These are phyloP conservation scores for Phytophthora palmivora DNA, from an alignment of 352 stramenopile species.

Conservation along the genomic window DNA sequence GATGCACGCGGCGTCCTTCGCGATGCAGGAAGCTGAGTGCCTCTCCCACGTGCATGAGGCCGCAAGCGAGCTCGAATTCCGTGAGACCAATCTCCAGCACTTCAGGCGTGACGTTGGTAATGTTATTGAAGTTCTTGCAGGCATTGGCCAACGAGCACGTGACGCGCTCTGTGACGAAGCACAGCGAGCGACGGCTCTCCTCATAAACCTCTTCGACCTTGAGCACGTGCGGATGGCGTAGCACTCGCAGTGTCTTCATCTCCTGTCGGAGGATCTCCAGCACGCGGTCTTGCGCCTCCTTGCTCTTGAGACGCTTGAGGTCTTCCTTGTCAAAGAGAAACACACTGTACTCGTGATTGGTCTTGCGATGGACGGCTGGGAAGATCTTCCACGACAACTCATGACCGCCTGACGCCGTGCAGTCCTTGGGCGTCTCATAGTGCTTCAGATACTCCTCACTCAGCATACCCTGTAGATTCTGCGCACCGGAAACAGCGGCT, in stretches of 20 bases:
- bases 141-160: slow-evolving; percentile 92
- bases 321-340: slow-evolving; percentile 92
- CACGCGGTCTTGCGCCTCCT: slow-evolving; percentile 87
- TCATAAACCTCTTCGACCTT: slow-evolving; percentile 93
- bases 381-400: slow-evolving; percentile 89
- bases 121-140: slow-evolving; percentile 90
- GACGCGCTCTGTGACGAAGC: slow-evolving; percentile 91
- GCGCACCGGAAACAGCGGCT: slow-evolving; percentile 48
- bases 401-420: slow-evolving; percentile 83
- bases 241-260: slow-evolving; percentile 87
- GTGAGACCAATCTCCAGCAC: slow-evolving; percentile 89
- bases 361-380: slow-evolving; percentile 83
- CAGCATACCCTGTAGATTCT: slow-evolving; percentile 69
- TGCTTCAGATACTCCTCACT: slow-evolving; percentile 87
- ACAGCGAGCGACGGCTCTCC: slow-evolving; percentile 83
- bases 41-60: slow-evolving; percentile 90
- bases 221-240: slow-evolving; percentile 90
- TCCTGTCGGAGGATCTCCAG: slow-evolving; percentile 89
- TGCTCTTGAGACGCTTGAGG: slow-evolving; percentile 82
- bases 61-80: slow-evolving; percentile 89
- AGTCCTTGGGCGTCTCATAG: slow-evolving; percentile 89
- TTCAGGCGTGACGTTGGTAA: slow-evolving; percentile 85
- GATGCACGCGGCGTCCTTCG: slow-evolving; percentile 88
- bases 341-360: slow-evolving; percentile 77
- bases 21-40: slow-evolving; percentile 91